A percentile compares a stretch with the other conserved stretches of the same genome.
Evolutionary conservation across 768 basidiomycete genomes (phyloP).

Genomic region (Paxillus ammoniavirescens): DNA sequence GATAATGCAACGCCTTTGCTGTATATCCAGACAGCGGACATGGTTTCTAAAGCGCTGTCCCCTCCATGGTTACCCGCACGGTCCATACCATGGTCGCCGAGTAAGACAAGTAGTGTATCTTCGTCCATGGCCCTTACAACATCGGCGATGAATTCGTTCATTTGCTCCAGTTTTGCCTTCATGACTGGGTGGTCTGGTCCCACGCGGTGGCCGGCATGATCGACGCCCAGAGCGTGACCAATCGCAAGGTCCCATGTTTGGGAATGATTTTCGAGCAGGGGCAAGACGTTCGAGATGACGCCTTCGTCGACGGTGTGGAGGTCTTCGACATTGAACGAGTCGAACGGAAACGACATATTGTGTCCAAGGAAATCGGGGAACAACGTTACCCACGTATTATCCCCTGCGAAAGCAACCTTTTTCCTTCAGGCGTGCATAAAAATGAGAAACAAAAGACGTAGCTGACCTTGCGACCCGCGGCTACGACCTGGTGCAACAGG

Average conservation of each 20-base stretch:
- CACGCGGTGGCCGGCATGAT: constrained; percentile 93
- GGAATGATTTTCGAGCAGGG: constrained; percentile 56
- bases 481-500: constrained; percentile 67
- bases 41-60: constrained; percentile 81
- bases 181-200: constrained; percentile 88
- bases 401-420: constrained; percentile 88
- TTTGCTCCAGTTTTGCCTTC: constrained; percentile 82
- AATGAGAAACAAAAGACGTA: background rate
- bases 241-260: constrained; percentile 82
- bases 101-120: constrained; percentile 87
- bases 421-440: constrained; percentile 18
- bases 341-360: constrained; percentile 81
- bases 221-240: constrained; percentile 93
- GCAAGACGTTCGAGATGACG: constrained; percentile 80
- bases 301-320: constrained; percentile 94
- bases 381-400: constrained; percentile 93
- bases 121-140: constrained; percentile 76
- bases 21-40: constrained; percentile 89
- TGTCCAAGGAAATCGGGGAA: constrained; percentile 75
- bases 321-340: constrained; percentile 99
- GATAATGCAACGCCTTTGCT: constrained; percentile 66
- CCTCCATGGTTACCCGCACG: constrained; percentile 93
- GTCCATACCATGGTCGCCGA: constrained; percentile 99
- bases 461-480: constrained; percentile 58
- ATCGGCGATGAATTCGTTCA: constrained; percentile 73